Conservation (phyloP, 345 rosid species). For the Murraya paniculata region DNA sequence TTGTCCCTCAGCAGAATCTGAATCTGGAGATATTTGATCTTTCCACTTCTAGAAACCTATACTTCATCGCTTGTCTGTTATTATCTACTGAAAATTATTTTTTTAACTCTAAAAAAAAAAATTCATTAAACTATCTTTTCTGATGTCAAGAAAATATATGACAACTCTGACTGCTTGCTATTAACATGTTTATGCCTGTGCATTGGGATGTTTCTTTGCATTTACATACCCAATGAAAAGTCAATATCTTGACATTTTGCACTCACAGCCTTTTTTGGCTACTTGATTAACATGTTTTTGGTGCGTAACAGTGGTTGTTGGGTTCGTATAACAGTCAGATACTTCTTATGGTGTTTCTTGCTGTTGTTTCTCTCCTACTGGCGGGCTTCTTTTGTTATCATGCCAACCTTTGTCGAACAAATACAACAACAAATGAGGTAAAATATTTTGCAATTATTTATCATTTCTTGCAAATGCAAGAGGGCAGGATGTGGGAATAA, state of each 20-base stretch:
- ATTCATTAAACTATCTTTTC: neutral
- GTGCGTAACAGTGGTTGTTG: slow-evolving; percentile 74
- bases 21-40: neutral
- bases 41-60: neutral
- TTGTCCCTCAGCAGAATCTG: neutral
- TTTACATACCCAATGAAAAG: neutral
- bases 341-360: slow-evolving; percentile 82
- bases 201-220: neutral
- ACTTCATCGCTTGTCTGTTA: neutral
- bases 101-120: neutral
- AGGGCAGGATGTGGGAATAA: neutral
- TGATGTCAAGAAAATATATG: neutral
- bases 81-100: neutral
- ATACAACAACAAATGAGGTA: slow-evolving; percentile 95
- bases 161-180: neutral
- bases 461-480: neutral
- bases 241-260: neutral
- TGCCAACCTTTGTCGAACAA: slow-evolving; percentile 66
- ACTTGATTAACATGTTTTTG: slow-evolving; percentile 13
- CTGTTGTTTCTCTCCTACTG: slow-evolving; percentile 68
- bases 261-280: neutral
- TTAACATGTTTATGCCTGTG: neutral
- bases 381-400: slow-evolving; percentile 89
- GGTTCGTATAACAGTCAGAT: slow-evolving; percentile 80
- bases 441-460: neutral